Conservation (phyloP, 768 basidiomycete genomes). For the Lactifluus rugatus region DNA sequence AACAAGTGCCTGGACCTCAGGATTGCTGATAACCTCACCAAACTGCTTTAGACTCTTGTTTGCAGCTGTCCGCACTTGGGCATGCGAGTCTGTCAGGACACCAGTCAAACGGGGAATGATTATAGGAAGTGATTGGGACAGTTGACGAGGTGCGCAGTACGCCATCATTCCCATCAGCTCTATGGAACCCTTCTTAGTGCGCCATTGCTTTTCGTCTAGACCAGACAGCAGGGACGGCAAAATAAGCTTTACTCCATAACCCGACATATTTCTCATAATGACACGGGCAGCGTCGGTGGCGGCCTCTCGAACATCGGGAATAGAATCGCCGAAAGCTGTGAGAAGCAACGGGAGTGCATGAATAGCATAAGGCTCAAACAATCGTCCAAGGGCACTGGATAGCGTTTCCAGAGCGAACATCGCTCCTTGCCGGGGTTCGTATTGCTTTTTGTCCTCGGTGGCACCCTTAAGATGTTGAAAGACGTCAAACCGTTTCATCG, state of each 20-base stretch:
- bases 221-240: slow-evolving; percentile 83
- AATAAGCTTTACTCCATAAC: slow-evolving; percentile 92
- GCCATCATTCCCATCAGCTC: slow-evolving; percentile 98
- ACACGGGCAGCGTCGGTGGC: slow-evolving; percentile 85
- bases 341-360: slow-evolving; percentile 78
- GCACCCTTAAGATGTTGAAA: slow-evolving; percentile 64
- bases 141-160: slow-evolving; percentile 90
- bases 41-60: slow-evolving; percentile 96
- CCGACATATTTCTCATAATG: slow-evolving; percentile 93
- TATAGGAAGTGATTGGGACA: slow-evolving; percentile 89
- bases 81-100: slow-evolving; percentile 94
- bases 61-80: slow-evolving; percentile 86
- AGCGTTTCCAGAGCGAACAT: slow-evolving; percentile 94
- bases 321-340: slow-evolving; percentile 76
- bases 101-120: slow-evolving; percentile 94
- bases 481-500: slow-evolving; percentile 77
- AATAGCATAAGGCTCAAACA: slow-evolving; percentile 89
- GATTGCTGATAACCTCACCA: slow-evolving; percentile 96
- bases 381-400: slow-evolving; percentile 72
- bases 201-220: slow-evolving; percentile 96
- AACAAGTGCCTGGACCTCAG: slow-evolving; percentile 88
- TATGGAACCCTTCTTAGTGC: slow-evolving; percentile 95
- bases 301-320: slow-evolving; percentile 84
- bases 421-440: slow-evolving; percentile 83
- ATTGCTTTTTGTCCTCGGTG: slow-evolving; percentile 81